Conservation (phyloP, 345 rosid genomes). For the Eucalyptus leucophloia region DNA sequence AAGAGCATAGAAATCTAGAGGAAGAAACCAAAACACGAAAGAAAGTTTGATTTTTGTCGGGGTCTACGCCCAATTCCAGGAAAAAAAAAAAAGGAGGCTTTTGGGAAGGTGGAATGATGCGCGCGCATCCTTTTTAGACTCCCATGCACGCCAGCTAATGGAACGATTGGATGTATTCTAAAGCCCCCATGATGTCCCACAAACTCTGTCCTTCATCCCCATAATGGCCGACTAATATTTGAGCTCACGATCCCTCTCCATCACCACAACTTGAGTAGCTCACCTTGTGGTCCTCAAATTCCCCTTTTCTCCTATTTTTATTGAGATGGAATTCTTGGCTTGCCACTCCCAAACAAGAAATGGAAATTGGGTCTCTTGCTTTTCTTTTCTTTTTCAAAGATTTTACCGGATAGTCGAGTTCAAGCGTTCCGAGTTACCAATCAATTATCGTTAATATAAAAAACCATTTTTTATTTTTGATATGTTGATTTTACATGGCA, state of each 20-base stretch:
- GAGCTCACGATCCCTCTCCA: background rate
- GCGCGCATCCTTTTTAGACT: background rate
- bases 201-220: background rate
- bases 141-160: background rate
- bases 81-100: background rate
- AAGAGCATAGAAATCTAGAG: background rate
- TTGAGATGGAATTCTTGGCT: background rate
- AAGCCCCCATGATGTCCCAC: background rate
- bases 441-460: background rate
- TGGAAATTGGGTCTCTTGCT: background rate
- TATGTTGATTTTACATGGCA: background rate
- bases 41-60: background rate
- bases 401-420: background rate
- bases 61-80: background rate
- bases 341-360: background rate
- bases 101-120: background rate
- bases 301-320: background rate
- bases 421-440: background rate
- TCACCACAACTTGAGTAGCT: background rate
- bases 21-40: background rate
- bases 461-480: background rate
- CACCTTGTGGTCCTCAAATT: background rate
- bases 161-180: background rate
- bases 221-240: background rate
- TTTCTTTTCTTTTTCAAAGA: background rate